Evolutionary conservation across 1,284 basidiomycete genomes (phyloP).

Genomic region (Melampsora americana): DNA sequence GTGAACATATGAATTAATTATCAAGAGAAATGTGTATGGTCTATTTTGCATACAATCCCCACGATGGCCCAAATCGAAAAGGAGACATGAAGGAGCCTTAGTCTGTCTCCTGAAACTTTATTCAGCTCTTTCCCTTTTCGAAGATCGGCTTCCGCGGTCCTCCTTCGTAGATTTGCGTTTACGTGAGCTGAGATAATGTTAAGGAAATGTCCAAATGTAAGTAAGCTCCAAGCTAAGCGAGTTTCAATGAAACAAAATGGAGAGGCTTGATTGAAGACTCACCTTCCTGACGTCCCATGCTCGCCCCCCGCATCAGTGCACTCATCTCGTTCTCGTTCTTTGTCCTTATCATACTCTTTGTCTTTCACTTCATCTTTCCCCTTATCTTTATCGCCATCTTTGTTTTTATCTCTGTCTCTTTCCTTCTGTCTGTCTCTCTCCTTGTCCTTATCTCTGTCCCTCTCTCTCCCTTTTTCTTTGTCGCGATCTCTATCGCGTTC

Average conservation of each 20-base stretch:
- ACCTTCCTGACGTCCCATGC: slow-evolving; percentile 23
- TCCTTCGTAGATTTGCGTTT: slow-evolving; percentile 39
- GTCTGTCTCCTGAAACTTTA: neutral
- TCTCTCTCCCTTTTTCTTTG: slow-evolving; percentile 30
- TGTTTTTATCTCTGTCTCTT: slow-evolving; percentile 7
- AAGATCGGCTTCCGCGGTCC: slow-evolving; percentile 35
- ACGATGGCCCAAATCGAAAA: neutral
- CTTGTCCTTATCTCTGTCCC: slow-evolving; percentile 21
- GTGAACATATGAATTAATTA: neutral
- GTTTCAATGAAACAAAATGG: slow-evolving; percentile 4
- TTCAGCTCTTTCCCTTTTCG: slow-evolving; percentile 41
- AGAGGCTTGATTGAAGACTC: neutral
- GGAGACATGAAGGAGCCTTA: too few relatives aligned
- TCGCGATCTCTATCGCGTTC: slow-evolving; percentile 35
- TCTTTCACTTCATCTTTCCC: neutral
- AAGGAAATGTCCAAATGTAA: neutral
- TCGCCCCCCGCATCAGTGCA: slow-evolving; percentile 28
- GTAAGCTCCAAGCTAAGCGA: neutral
- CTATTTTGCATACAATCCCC: neutral
- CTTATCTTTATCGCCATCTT: slow-evolving; percentile 1
- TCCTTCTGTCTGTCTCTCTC: slow-evolving; percentile 9
- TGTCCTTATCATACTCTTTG: neutral
- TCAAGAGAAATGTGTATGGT: slow-evolving; percentile 5
- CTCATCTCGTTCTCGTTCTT: slow-evolving; percentile 19
- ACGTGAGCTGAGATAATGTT: slow-evolving; percentile 15